Percentiles rank a stretch among this genome's conserved stretches.
Evolutionary conservation across 2,329 filamentous ascomycete genomes (phyloP).

Genomic region (Calonectria pteridis): DNA sequence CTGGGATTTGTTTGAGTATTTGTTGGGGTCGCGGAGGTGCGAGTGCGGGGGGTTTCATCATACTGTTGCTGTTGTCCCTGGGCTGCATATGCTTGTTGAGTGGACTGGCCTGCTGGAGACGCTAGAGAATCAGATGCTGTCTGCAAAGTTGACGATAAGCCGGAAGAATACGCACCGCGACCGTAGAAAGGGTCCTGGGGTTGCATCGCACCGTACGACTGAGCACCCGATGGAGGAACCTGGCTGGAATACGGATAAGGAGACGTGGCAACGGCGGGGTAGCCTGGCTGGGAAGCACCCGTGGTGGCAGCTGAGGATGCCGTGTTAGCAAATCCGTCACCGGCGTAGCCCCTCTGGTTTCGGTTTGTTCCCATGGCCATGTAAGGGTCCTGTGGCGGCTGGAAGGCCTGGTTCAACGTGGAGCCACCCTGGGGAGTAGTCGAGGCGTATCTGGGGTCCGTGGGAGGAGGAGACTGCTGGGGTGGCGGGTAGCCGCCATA

Average conservation of each 20-base stretch:
- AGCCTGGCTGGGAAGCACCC: slow-evolving; percentile 47
- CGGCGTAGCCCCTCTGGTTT: slow-evolving; percentile 45
- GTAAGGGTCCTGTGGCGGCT: slow-evolving; percentile 49
- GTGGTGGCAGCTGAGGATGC: slow-evolving; percentile 47
- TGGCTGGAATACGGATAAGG: slow-evolving; percentile 52
- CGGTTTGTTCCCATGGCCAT: slow-evolving; percentile 53
- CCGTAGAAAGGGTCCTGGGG: slow-evolving; percentile 67
- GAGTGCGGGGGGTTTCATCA: slow-evolving; percentile 59
- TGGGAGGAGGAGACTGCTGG: slow-evolving; percentile 48
- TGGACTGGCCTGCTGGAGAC: slow-evolving; percentile 61
- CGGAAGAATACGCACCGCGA: slow-evolving; percentile 69
- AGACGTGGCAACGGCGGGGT: slow-evolving; percentile 45
- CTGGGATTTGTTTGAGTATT: slow-evolving; percentile 55
- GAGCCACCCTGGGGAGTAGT: slow-evolving; percentile 45
- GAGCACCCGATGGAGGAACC: slow-evolving; percentile 48
- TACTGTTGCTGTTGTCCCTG: slow-evolving; percentile 62
- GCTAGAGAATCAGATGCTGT: slow-evolving; percentile 57
- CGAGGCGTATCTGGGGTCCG: slow-evolving; percentile 50
- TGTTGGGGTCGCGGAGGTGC: slow-evolving; percentile 53
- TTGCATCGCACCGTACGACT: slow-evolving; percentile 57
- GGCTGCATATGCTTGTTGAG: slow-evolving; percentile 54
- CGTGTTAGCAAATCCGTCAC: slow-evolving; percentile 50
- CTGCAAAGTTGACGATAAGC: slow-evolving; percentile 31
- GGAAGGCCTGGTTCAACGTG: slow-evolving; percentile 50
- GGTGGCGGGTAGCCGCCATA: slow-evolving; percentile 49